A percentile compares a stretch with the other conserved stretches of the same genome.
phyloP scores from a whole-genome alignment of 495 filamentous ascomycete genomes.

The Daldinia caldariorum region DNA sequence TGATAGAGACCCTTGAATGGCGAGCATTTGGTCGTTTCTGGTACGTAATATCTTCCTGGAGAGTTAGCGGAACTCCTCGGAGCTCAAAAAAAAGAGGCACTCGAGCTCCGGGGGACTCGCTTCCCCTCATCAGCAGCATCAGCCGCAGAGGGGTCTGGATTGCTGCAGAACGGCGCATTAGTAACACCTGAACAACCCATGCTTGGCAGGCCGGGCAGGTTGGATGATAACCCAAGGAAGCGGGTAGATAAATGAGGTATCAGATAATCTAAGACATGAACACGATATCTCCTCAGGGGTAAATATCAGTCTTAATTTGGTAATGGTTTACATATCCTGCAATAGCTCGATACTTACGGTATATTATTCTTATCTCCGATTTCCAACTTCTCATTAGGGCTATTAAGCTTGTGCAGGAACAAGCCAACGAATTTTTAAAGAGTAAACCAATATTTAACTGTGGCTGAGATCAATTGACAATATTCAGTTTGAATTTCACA shows the following conservation, averaged over 20 bases:
- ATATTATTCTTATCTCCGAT: background rate
- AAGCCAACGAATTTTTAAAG: background rate
- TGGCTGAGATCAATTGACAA: background rate
- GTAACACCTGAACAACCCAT: conserved; percentile 32
- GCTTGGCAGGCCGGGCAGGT: conserved; percentile 21
- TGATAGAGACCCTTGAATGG: conserved; percentile 23
- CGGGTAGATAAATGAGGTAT: conserved; percentile 8
- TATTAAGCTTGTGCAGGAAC: too few relatives aligned
- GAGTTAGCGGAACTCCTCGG: conserved; percentile 36
- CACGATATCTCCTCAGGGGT: background rate
- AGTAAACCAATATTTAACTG: background rate
- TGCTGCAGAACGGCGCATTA: conserved; percentile 20
- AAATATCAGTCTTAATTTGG: background rate
- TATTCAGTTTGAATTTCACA: background rate
- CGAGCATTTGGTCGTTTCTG: conserved; percentile 44
- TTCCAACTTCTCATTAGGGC: background rate
- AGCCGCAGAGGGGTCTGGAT: conserved; percentile 38
- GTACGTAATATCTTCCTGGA: conserved; percentile 41
- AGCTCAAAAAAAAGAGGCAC: conserved; percentile 24
- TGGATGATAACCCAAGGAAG: background rate
- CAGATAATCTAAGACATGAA: background rate
- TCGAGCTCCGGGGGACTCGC: conserved; percentile 21
- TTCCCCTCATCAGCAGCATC: conserved; percentile 41
- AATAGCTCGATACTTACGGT: background rate
- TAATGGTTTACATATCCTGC: background rate